Conservation (phyloP, 1,139 yeast genomes). For the Blastobotrys arbuscula region DNA sequence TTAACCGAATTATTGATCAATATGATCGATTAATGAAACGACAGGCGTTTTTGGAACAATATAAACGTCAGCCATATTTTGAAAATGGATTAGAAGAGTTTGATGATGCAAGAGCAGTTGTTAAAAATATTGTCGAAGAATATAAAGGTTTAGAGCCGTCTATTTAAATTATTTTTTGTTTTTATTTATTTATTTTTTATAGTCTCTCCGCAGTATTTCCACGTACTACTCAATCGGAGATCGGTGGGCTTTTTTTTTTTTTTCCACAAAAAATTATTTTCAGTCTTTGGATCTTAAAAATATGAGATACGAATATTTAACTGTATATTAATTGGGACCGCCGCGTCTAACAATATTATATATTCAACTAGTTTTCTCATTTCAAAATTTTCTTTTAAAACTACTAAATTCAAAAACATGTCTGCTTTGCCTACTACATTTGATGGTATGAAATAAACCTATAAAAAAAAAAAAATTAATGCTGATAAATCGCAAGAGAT, state of each 20-base stretch:
- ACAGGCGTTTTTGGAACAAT: slow-evolving; percentile 80
- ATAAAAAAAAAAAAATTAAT: background rate
- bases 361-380: background rate
- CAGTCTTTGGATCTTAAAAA: too few species aligned
- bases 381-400: too few species aligned
- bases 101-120: slow-evolving; percentile 69
- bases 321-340: too few species aligned
- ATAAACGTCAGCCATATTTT: slow-evolving; percentile 51
- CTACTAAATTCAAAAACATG: background rate
- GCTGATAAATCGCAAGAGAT: background rate
- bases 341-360: too few species aligned
- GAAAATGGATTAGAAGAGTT: slow-evolving; percentile 71
- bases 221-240: background rate
- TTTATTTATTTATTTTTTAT: background rate
- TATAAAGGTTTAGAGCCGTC: slow-evolving; percentile 47
- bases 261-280: too few species aligned
- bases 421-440: slow-evolving; percentile 19
- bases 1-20: slow-evolving; percentile 64
- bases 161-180: background rate
- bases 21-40: slow-evolving; percentile 76
- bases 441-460: slow-evolving; percentile 22
- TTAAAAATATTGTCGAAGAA: slow-evolving; percentile 64
- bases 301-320: too few species aligned
- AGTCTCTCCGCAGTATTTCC: background rate
- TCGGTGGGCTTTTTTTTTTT: background rate